Conservation (phyloP, 2,329 filamentous ascomycete genomes). For the Camillea tinctor region DNA sequence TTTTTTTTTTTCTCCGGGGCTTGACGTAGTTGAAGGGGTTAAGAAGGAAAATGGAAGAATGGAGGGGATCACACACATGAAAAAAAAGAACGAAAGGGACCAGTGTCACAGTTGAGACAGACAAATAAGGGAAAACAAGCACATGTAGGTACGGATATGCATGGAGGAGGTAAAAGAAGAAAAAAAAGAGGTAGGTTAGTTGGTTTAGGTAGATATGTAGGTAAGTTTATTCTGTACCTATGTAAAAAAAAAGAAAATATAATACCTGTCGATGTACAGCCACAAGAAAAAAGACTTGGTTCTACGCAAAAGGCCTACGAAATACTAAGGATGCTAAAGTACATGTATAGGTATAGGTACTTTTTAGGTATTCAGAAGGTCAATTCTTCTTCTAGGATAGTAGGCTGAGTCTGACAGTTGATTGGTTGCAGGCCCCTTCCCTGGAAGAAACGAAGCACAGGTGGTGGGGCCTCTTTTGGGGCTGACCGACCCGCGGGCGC, state of each 20-base stretch:
- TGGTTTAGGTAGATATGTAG: too few species aligned
- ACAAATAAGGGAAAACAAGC: neutral
- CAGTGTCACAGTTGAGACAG: neutral
- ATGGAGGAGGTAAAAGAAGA: neutral
- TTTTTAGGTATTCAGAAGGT: neutral
- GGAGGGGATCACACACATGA: neutral
- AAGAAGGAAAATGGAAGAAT: neutral
- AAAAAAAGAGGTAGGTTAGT: too few species aligned
- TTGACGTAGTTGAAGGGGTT: too few species aligned
- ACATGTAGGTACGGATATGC: neutral
- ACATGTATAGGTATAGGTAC: too few species aligned
- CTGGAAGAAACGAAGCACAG: neutral
- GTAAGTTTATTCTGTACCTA: too few species aligned
- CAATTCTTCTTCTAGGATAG: too few species aligned
- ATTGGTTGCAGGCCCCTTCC: neutral
- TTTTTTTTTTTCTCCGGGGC: neutral
- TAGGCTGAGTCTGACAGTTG: neutral
- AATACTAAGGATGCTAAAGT: too few species aligned
- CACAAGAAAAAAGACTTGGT: neutral
- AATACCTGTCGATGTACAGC: too few species aligned
- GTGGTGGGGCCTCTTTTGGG: neutral
- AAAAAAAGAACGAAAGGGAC: neutral
- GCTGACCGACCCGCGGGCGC: neutral
- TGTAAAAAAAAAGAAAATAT: too few species aligned
- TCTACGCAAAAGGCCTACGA: neutral